These are phyloP conservation scores for Solanum okadae DNA, from an alignment of 257 asterid species.

Conservation along the genomic window DNA sequence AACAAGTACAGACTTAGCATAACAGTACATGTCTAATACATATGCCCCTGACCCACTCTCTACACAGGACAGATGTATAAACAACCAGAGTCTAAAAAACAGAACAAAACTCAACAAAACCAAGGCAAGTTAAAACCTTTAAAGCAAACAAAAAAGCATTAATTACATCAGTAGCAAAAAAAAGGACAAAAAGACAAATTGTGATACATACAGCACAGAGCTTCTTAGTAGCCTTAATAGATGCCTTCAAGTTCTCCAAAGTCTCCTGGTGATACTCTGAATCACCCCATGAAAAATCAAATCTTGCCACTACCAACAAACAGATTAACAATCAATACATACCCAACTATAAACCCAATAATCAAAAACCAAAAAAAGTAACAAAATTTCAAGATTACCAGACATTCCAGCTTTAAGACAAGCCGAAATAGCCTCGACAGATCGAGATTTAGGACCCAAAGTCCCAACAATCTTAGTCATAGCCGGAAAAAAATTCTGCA, in stretches of 20 bases:
- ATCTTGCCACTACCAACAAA: constrained; percentile 56
- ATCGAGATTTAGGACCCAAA: constrained; percentile 69
- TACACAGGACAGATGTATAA: neutral
- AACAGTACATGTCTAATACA: neutral
- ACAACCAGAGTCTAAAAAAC: neutral
- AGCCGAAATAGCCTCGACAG: constrained; percentile 64
- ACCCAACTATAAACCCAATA: neutral
- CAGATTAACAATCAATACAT: neutral
- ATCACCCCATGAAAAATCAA: constrained; percentile 87
- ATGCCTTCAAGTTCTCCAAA: constrained; percentile 53
- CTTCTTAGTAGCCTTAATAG: constrained; percentile 55
- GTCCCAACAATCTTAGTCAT: constrained; percentile 97
- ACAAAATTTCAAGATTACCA: constrained; percentile 28
- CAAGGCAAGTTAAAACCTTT: neutral
- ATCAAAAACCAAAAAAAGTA: neutral
- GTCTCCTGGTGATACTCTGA: constrained; percentile 73
- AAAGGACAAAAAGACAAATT: neutral
- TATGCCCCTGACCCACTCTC: neutral
- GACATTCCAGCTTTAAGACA: constrained; percentile 93
- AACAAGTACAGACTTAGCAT: neutral
- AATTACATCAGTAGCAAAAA: neutral
- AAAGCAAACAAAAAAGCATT: neutral
- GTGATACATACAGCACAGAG: constrained; percentile 58
- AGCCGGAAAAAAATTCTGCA: constrained; percentile 72
- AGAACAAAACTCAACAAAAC: neutral